These are phyloP conservation scores for Talaromyces sp. DNA, from an alignment of 2,329 filamentous ascomycete genomes.

Conservation along the genomic window DNA sequence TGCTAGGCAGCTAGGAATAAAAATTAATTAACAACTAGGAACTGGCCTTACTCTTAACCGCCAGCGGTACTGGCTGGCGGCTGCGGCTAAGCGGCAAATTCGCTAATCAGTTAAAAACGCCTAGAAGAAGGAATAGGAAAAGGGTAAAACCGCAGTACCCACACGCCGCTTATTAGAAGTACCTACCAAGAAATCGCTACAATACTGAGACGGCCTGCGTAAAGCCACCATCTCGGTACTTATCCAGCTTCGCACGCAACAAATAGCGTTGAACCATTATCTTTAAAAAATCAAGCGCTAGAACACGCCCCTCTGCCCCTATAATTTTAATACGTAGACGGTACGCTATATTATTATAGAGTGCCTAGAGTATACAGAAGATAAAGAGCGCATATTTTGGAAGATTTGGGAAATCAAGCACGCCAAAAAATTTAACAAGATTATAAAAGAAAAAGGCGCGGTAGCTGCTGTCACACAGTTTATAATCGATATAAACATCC, in stretches of 20 bases:
- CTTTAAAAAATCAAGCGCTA: not conserved
- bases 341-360: not conserved
- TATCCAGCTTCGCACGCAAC: not conserved
- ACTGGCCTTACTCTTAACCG: too few species aligned
- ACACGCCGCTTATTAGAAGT: too few species aligned
- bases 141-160: too few species aligned
- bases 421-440: not conserved
- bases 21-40: too few species aligned
- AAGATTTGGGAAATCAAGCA: not conserved
- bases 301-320: not conserved
- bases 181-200: too few species aligned
- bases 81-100: too few species aligned
- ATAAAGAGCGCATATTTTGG: not conserved
- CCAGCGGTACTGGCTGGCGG: too few species aligned
- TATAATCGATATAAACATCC: not conserved
- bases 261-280: not conserved
- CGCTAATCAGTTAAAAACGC: too few species aligned
- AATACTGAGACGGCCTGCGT: too few species aligned
- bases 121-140: too few species aligned
- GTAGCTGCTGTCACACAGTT: not conserved
- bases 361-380: not conserved
- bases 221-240: conserved; percentile 1
- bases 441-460: not conserved
- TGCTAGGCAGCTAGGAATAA: too few species aligned
- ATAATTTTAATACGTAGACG: not conserved